Evolutionary conservation across 495 filamentous ascomycete genomes (phyloP).

Genomic region (Evansstolkia leycettana): DNA sequence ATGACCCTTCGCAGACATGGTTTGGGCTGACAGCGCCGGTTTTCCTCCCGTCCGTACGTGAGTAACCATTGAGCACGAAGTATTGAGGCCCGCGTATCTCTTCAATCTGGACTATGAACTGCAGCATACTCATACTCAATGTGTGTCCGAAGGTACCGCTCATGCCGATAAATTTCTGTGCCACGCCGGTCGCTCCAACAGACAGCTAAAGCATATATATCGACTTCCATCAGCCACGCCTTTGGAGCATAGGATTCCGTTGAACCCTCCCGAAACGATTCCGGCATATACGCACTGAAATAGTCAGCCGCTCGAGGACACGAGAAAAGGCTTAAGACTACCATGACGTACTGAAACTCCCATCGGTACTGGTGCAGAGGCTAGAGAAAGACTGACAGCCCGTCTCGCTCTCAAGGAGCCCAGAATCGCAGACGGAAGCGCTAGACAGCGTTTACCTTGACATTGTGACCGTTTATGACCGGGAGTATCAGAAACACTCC

Average conservation of each 20-base stretch:
- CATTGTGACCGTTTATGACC: constrained; percentile 51
- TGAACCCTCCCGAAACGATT: constrained; percentile 10
- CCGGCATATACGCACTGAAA: constrained; percentile 6
- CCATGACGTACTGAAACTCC: constrained; percentile 23
- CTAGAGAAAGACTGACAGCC: constrained; percentile 9
- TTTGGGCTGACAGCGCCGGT: constrained; percentile 7
- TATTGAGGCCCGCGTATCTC: constrained; percentile 18
- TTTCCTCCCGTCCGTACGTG: constrained; percentile 16
- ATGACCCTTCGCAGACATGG: constrained; percentile 3
- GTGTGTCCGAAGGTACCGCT: constrained; percentile 7
- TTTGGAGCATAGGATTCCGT: constrained; percentile 8
- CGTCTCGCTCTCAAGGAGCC: constrained; percentile 22
- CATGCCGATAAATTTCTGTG: constrained; percentile 7
- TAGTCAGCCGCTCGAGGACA: constrained; percentile 4
- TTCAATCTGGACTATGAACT: constrained; percentile 9
- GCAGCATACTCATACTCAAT: constrained; percentile 13
- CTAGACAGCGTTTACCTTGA: constrained; percentile 50
- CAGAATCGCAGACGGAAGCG: constrained; percentile 36
- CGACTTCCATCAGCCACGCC: constrained; percentile 5
- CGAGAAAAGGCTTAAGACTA: constrained; percentile 5
- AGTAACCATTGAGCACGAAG: constrained; percentile 23
- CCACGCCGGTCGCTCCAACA: constrained; percentile 4
- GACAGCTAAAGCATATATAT: constrained; percentile 11
- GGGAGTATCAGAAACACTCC: constrained; percentile 62
- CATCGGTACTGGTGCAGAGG: constrained; percentile 2